Percentiles rank a stretch among this genome's conserved stretches.
Conservation (phyloP, 208 protist species). For the Phytomonas francai region DNA sequence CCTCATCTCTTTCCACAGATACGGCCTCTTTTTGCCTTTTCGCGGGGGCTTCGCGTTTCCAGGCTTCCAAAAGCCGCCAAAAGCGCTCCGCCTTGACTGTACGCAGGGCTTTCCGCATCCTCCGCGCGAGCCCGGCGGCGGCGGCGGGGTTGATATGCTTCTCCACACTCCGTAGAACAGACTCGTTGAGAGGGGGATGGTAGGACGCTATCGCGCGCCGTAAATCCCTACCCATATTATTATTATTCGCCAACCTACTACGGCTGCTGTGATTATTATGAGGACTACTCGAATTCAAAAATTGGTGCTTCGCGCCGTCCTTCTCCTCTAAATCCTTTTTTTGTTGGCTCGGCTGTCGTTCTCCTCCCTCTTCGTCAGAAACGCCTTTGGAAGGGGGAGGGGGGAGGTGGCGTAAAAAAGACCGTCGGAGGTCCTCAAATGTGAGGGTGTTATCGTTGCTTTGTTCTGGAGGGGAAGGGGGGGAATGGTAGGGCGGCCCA, state of each 20-base stretch:
- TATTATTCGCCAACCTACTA: not conserved
- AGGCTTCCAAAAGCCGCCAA: conserved; percentile 1
- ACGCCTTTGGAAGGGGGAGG: not conserved
- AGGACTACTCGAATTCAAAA: no score
- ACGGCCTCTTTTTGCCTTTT: not conserved
- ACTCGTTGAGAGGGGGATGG: conserved; percentile 31
- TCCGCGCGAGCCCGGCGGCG: conserved; percentile 19
- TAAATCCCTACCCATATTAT: conserved; percentile 3
- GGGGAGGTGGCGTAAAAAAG: not conserved
- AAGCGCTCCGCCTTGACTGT: not conserved
- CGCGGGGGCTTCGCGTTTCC: not conserved
- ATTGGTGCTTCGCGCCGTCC: no score
- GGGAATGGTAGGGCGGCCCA: no score
- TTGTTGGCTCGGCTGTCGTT: not conserved
- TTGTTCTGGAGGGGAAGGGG: not conserved
- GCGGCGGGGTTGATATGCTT: conserved; percentile 19
- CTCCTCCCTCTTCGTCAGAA: not conserved
- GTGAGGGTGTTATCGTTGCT: not conserved
- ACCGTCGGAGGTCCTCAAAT: not conserved
- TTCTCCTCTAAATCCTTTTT: not conserved
- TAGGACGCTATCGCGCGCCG: conserved; percentile 20
- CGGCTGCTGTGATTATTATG: not conserved
- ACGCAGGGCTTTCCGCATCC: conserved; percentile 19
- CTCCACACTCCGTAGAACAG: conserved; percentile 25
- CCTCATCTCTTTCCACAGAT: conserved; percentile 9